Conservation (phyloP, 1,139 yeast species). For the Tardiomyces blankii region DNA sequence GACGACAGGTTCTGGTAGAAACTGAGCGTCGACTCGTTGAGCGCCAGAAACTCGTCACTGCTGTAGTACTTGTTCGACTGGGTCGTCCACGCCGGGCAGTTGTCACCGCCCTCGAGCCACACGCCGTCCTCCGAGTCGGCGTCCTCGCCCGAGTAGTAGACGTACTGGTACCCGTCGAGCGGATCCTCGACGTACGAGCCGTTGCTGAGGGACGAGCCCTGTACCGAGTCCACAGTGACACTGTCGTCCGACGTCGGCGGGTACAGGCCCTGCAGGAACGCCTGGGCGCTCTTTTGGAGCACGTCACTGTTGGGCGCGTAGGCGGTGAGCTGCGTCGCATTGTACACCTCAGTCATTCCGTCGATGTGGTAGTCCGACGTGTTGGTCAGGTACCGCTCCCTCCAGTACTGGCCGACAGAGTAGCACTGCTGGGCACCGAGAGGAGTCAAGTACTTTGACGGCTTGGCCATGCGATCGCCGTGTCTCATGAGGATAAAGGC, state of each 20-base stretch:
- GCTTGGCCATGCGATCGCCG: constrained; percentile 35
- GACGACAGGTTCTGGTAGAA: constrained; percentile 28
- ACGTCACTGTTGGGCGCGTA: constrained; percentile 28
- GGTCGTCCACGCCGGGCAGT: constrained; percentile 28
- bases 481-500: constrained; percentile 35
- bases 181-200: constrained; percentile 30
- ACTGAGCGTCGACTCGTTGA: constrained; percentile 25
- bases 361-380: constrained; percentile 17
- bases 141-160: constrained; percentile 26
- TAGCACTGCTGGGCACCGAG: constrained; percentile 29
- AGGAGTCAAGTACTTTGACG: constrained; percentile 31
- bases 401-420: constrained; percentile 28
- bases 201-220: constrained; percentile 24
- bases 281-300: constrained; percentile 28
- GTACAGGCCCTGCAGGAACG: constrained; percentile 35
- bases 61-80: constrained; percentile 18
- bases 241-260: constrained; percentile 26
- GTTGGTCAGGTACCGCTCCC: constrained; percentile 31
- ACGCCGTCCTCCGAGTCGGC: constrained; percentile 28
- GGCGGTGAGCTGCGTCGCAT: constrained; percentile 23
- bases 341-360: constrained; percentile 21
- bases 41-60: constrained; percentile 20
- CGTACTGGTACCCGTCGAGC: constrained; percentile 34
- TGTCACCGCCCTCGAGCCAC: constrained; percentile 31
- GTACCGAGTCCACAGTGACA: constrained; percentile 11